Evolutionary conservation across 768 basidiomycete species (phyloP).

Genomic region (Boletus sp.): DNA sequence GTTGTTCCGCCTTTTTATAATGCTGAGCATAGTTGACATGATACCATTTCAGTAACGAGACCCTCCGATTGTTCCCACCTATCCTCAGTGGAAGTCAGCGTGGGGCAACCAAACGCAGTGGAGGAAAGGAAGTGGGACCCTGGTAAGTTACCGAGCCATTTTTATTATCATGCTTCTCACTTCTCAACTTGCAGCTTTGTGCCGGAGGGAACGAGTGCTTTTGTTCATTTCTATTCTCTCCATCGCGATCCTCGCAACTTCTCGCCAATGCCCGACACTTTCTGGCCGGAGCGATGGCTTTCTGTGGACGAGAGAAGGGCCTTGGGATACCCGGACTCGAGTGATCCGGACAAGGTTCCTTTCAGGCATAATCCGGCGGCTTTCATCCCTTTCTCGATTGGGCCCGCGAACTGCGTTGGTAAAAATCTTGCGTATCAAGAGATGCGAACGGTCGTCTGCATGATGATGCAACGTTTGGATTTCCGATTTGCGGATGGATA

Average conservation of each 20-base stretch:
- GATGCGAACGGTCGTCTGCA: conserved; percentile 38
- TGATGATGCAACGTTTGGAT: conserved; percentile 40
- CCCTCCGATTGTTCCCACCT: conserved; percentile 47
- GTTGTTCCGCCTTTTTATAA: conserved; percentile 6
- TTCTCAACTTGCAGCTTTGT: conserved; percentile 33
- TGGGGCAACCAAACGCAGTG: conserved; percentile 32
- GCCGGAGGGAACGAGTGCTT: conserved; percentile 43
- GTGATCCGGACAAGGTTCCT: conserved; percentile 24
- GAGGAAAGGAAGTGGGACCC: conserved; percentile 38
- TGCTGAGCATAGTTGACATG: conserved; percentile 6
- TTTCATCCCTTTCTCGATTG: conserved; percentile 45
- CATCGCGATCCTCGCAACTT: conserved; percentile 48
- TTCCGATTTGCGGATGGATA: conserved; percentile 39
- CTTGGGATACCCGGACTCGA: conserved; percentile 25
- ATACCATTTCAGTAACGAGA: conserved; percentile 42
- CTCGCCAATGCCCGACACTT: conserved; percentile 41
- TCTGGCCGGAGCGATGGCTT: conserved; percentile 47
- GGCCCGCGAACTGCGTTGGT: conserved; percentile 45
- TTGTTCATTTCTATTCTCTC: conserved; percentile 41
- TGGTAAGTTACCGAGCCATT: conserved; percentile 31
- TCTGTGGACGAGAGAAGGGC: conserved; percentile 24
- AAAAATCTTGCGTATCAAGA: conserved; percentile 43
- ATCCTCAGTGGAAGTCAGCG: conserved; percentile 48
- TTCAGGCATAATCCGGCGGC: conserved; percentile 35
- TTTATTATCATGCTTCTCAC: conserved; percentile 10